Evolutionary conservation across 2,329 filamentous ascomycete genomes (phyloP), one percentile per base, ranked within the genome.

Genomic region (Verticillium nonalfalfae): DNA sequence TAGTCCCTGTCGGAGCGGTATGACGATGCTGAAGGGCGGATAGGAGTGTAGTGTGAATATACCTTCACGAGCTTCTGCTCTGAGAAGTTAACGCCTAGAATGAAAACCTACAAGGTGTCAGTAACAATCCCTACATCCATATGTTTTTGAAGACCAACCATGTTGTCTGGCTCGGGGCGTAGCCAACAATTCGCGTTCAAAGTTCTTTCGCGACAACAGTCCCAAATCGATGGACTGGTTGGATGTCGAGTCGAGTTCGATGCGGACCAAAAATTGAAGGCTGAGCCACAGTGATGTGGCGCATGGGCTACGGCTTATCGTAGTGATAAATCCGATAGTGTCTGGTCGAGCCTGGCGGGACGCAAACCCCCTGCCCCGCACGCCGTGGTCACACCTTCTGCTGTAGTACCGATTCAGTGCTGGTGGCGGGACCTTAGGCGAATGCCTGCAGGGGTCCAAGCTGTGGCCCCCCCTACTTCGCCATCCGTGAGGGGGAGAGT

Each of bases 41-140:
- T 18, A 21, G 18, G 18, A 35, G 38, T 9, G 52, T 50, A 40
- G 11, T 2, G 39, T 56, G 6, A 50, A 62, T 78, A 74, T 86
- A 91, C 92, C 82, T 90, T 90, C 74, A 98, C 89, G 72, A 97
- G 85, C 76, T 89, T 88, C 70, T 81, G 79, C 79, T 97, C 93
- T 69, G 85, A 80, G 80, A 98, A 97, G 80, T 90, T 93, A 80
- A 91, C 82, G 70, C 91, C 91, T 72, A 94, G 83, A 71, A 98
- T 88, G 80, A 95, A 91, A 71, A 93, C 90, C 91, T 92, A 52
- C 54, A 1, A 5, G 13, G 7, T 26, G 18, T 52, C 10, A 52
- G 45, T 52, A 10, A 31, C 3, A 7, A 52, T n/a, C n/a, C 7
- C 21, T 11, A 7, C 2, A 21, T 21, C n/a, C 9, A 52, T 7